Evolutionary conservation across 441 rosid genomes (phyloP).

Genomic region (Brassica hybrid): DNA sequence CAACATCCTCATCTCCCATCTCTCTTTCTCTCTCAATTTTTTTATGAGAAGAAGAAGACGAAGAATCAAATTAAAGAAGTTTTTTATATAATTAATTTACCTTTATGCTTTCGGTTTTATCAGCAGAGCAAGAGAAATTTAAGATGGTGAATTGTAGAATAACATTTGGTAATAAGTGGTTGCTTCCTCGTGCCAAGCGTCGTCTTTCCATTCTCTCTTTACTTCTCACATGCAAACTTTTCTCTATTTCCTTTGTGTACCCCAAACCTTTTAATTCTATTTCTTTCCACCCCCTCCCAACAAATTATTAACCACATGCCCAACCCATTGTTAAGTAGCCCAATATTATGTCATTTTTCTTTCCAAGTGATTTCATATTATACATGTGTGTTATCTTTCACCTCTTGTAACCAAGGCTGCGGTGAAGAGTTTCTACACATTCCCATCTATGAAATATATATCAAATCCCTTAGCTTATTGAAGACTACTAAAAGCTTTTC

Average conservation of each 20-base stretch:
- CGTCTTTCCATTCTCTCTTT: conserved; percentile 37
- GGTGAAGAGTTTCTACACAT: neutral
- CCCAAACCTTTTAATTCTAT: neutral
- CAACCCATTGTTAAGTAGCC: neutral
- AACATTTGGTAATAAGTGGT: conserved; percentile 49
- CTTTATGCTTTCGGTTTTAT: conserved; percentile 5
- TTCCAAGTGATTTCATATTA: neutral
- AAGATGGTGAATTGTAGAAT: conserved; percentile 30
- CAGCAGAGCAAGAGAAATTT: conserved; percentile 15
- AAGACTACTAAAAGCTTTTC: neutral
- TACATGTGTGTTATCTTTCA: neutral
- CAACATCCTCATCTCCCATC: conserved; percentile 47
- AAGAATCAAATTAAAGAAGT: conserved; percentile 21
- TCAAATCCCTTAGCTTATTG: neutral
- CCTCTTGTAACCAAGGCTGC: neutral
- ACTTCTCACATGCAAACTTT: conserved; percentile 2
- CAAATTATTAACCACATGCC: neutral
- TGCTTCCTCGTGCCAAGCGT: conserved; percentile 61
- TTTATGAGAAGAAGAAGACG: conserved; percentile 5
- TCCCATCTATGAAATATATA: neutral
- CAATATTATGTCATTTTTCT: neutral
- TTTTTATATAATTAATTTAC: neutral
- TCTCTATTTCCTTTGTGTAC: neutral
- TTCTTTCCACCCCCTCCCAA: neutral
- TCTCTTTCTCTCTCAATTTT: conserved; percentile 15